Conservation (phyloP, 1,139 yeast species). For the Debaryomyces subglobosus region DNA sequence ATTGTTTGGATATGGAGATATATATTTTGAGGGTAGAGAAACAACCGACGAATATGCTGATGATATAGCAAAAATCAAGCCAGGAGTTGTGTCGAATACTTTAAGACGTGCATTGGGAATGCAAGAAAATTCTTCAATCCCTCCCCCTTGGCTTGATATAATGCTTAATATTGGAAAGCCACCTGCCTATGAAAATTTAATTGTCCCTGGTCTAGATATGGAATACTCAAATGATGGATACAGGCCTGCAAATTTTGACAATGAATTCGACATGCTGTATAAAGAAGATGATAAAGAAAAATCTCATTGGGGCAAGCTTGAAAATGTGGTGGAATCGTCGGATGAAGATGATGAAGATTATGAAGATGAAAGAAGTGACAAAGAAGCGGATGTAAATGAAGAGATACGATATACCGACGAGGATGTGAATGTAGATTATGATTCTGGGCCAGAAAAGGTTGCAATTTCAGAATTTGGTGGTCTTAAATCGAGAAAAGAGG, state of each 20-base stretch:
- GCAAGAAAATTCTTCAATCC: conserved; percentile 51
- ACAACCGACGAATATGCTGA: conserved; percentile 45
- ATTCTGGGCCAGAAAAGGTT: conserved; percentile 19
- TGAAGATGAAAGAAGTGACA: conserved; percentile 17
- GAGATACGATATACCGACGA: conserved; percentile 11
- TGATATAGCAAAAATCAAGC: conserved; percentile 48
- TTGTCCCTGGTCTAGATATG: conserved; percentile 57
- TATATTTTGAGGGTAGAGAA: conserved; percentile 80
- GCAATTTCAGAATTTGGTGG: conserved; percentile 21
- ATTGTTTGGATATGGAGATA: conserved; percentile 69
- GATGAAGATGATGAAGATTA: conserved; percentile 26
- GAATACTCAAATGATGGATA: conserved; percentile 45
- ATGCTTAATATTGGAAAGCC: conserved; percentile 83
- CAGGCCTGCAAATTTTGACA: conserved; percentile 17
- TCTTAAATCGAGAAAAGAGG: background rate
- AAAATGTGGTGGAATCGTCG: conserved; percentile 37
- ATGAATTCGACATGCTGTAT: conserved; percentile 24
- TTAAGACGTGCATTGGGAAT: conserved; percentile 73
- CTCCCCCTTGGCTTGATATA: conserved; percentile 82
- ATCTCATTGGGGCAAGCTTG: conserved; percentile 48
- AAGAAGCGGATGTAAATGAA: conserved; percentile 13
- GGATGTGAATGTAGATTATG: conserved; percentile 16
- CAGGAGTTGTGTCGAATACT: conserved; percentile 67
- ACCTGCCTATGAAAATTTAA: conserved; percentile 73
- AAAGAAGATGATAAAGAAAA: conserved; percentile 18